Evolutionary conservation across 805 yeast species (phyloP).

Genomic region (Wickerhamomyces chambardii): DNA sequence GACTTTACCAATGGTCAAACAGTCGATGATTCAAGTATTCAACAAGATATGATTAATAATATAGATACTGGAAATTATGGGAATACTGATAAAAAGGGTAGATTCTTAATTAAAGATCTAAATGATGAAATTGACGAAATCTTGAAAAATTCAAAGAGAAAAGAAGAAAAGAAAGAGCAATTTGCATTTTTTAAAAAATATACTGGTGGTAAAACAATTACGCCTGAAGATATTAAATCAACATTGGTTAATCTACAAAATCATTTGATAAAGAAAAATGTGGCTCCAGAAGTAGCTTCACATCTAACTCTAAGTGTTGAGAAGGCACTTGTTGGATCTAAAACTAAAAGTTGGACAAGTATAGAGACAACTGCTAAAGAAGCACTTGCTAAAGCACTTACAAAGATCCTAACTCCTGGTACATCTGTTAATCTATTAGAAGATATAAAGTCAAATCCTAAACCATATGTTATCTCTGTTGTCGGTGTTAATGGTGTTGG

Average conservation of each 20-base stretch:
- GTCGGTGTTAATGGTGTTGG: slow-evolving; percentile 99
- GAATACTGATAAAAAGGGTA: slow-evolving; percentile 36
- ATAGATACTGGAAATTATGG: slow-evolving; percentile 29
- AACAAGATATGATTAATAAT: slow-evolving; percentile 17
- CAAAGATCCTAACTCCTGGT: slow-evolving; percentile 82
- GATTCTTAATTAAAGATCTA: slow-evolving; percentile 58
- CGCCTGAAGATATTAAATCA: slow-evolving; percentile 53
- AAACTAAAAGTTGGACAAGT: slow-evolving; percentile 66
- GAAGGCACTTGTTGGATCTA: slow-evolving; percentile 60
- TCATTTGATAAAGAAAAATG: slow-evolving; percentile 77
- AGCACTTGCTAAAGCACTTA: slow-evolving; percentile 49
- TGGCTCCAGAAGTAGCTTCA: slow-evolving; percentile 83
- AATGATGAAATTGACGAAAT: slow-evolving; percentile 41
- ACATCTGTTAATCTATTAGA: slow-evolving; percentile 81
- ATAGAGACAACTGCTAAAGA: slow-evolving; percentile 65
- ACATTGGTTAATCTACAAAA: slow-evolving; percentile 60
- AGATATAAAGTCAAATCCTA: slow-evolving; percentile 40
- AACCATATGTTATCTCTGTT: slow-evolving; percentile 90
- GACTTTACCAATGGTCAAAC: slow-evolving; percentile 42
- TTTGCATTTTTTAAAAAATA: slow-evolving; percentile 52
- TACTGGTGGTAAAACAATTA: slow-evolving; percentile 63
- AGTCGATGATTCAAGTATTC: slow-evolving; percentile 9
- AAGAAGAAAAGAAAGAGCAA: slow-evolving; percentile 25
- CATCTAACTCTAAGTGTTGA: slow-evolving; percentile 64
- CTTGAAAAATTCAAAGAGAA: slow-evolving; percentile 17